Percentiles rank a stretch among this genome's conserved stretches.
These are phyloP conservation scores for Rutstroemia sp. DNA, from an alignment of 2,329 filamentous ascomycete genomes.

Conservation along the genomic window DNA sequence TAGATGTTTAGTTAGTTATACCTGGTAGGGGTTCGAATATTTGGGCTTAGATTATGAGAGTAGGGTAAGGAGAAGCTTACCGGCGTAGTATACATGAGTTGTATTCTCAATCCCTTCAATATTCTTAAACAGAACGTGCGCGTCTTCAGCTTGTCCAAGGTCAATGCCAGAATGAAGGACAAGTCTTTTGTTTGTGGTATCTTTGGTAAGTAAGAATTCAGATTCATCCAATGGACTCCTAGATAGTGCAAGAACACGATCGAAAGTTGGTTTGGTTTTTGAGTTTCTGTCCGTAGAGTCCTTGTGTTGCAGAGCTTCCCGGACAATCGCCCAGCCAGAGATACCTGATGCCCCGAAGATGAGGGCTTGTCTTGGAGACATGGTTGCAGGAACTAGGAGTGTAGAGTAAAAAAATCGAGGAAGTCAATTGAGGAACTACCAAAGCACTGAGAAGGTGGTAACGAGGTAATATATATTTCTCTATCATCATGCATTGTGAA, in stretches of 20 bases:
- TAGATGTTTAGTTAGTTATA: too few species aligned
- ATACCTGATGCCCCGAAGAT: constrained; percentile 29
- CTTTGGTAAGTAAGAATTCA: constrained; percentile 16
- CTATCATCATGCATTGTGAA: too few species aligned
- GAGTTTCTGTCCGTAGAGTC: constrained; percentile 12
- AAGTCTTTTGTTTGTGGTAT: constrained; percentile 13
- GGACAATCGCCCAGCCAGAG: constrained; percentile 28
- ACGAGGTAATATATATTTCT: too few species aligned
- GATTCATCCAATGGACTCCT: constrained; percentile 16
- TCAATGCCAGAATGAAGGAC: constrained; percentile 32
- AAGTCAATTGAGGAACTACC: too few species aligned
- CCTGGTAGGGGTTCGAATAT: too few species aligned
- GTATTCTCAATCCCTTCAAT: constrained; percentile 33
- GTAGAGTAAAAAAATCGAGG: too few species aligned
- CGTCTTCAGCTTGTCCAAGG: constrained; percentile 22
- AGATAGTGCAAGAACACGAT: constrained; percentile 24
- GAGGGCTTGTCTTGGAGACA: constrained; percentile 14
- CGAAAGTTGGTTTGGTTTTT: constrained; percentile 25
- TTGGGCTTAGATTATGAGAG: too few species aligned
- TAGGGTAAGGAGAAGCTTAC: neutral
- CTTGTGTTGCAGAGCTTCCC: constrained; percentile 12
- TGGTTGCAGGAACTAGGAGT: neutral
- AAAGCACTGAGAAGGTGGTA: too few species aligned
- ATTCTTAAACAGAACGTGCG: neutral
- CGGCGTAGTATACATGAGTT: constrained; percentile 36